Evolutionary conservation across 495 filamentous ascomycete genomes (phyloP).

Genomic region (Usnea hakonensis): DNA sequence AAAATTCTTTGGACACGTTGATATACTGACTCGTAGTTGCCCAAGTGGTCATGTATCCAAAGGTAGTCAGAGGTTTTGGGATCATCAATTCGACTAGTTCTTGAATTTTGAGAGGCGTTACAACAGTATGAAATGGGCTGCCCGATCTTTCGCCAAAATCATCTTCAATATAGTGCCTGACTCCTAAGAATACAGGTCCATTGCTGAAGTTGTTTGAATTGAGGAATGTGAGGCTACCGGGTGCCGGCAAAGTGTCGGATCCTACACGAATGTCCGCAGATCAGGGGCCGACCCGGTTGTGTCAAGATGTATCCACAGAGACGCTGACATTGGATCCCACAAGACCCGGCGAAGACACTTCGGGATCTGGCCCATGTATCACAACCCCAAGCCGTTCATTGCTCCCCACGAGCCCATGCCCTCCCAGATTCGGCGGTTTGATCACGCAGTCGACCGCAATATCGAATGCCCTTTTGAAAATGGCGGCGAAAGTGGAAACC

Average conservation of each 20-base stretch:
- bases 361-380: background rate
- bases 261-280: too few relatives aligned
- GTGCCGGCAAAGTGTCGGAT: background rate
- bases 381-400: background rate
- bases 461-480: background rate
- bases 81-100: background rate
- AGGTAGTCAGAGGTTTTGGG: too few relatives aligned
- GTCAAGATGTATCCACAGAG: background rate
- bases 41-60: background rate
- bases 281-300: too few relatives aligned
- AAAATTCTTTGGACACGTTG: background rate
- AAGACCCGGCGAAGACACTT: background rate
- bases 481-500: conserved; percentile 1
- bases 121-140: background rate
- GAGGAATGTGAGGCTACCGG: background rate
- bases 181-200: too few relatives aligned
- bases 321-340: background rate
- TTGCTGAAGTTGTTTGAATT: too few relatives aligned
- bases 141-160: too few relatives aligned
- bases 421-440: conserved; percentile 9
- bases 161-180: too few relatives aligned
- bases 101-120: background rate
- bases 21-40: background rate
- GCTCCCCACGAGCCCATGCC: background rate
- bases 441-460: conserved; percentile 1